Base-by-base conservation (phyloP, 2,329 filamentous ascomycete species). In the Colletotrichum destructivum region DNA sequence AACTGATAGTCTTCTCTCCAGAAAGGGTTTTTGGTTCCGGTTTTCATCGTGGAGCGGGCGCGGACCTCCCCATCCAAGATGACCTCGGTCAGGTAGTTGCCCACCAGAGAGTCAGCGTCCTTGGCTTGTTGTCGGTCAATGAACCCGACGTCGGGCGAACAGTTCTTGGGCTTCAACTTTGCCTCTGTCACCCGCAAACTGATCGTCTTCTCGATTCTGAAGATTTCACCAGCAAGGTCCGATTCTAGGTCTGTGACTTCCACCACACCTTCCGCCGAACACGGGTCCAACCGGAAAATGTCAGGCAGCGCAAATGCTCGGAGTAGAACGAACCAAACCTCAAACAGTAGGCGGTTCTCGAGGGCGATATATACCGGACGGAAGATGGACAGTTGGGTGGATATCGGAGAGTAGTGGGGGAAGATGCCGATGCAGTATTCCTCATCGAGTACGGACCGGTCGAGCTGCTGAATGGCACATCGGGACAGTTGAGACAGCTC, bases 351-450 rank as follows among this genome's bases (percentile, higher is more conserved):
- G 52, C 95, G 90, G 35, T 90, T 95, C 76, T 98, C 96, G 55
- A 98, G 83, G 4, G 94, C 93, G 44, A 99, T 86, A 79, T 97
- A 98, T 46, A 98, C 91, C 0, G 96, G 96, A n/a, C 94, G 91
- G 71, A 94, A 91, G 38, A 96, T 89, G 8, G 93, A 92, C 67
- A 96, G 86, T 21, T 92, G 89, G 3, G 90, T 92, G 1, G 94
- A 89, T 23, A 90, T 90, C 12, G 93, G 88, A 0, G 94, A 91
- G 81, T 99, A 98, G 74, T 96, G 95, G 18, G 96, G 96, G 78
- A 98, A 98, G 57, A 99, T 96, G 63, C 94, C 95, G 74, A 99
- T 93, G 83, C 95, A 98, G 78, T 94, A 96, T 71, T 98, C 94
- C 80, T 96, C 94, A 74, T 97, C 94, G 52, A 99, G 83, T 11